These are phyloP conservation scores for Botryobasidium botryosum DNA, from an alignment of 768 basidiomycete species.

Conservation along the genomic window DNA sequence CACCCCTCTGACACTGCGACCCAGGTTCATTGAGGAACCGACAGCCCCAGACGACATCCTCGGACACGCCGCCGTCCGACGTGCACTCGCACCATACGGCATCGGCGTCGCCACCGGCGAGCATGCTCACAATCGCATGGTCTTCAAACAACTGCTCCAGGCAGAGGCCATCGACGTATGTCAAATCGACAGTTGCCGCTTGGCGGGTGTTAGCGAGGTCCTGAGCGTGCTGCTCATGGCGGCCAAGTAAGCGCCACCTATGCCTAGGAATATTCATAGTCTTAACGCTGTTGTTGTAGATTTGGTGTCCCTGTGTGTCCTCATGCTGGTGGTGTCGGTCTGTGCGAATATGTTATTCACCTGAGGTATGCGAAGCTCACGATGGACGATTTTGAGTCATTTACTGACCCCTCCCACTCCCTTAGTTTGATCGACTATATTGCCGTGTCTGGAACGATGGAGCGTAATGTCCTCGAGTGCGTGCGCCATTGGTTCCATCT, in stretches of 20 bases:
- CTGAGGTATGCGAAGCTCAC: slow-evolving; percentile 2
- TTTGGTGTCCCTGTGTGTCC: slow-evolving; percentile 80
- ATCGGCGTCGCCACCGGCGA: slow-evolving; percentile 92
- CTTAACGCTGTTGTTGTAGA: slow-evolving; percentile 21
- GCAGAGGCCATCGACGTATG: slow-evolving; percentile 81
- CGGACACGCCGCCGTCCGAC: slow-evolving; percentile 61
- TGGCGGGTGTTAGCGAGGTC: slow-evolving; percentile 91
- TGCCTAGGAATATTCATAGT: not conserved
- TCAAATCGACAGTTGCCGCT: slow-evolving; percentile 87
- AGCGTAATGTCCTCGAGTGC: slow-evolving; percentile 71
- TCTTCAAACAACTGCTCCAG: slow-evolving; percentile 90
- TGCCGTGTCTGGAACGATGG: slow-evolving; percentile 78
- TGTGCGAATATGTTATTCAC: slow-evolving; percentile 43
- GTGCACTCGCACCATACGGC: slow-evolving; percentile 54
- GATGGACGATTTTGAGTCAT: not conserved
- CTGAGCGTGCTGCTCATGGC: slow-evolving; percentile 79
- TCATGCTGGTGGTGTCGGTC: slow-evolving; percentile 86
- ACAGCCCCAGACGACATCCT: slow-evolving; percentile 86
- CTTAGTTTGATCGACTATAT: slow-evolving; percentile 83
- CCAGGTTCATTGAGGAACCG: slow-evolving; percentile 85
- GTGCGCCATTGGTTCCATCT: slow-evolving; percentile 3
- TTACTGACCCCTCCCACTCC: not conserved
- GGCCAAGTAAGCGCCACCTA: slow-evolving; percentile 41
- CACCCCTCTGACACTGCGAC: not conserved
- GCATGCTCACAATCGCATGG: slow-evolving; percentile 85